A percentile compares a stretch with the other conserved stretches of the same genome.
Conservation (phyloP, 2,329 filamentous ascomycete genomes). For the Fusarium miscanthi region DNA sequence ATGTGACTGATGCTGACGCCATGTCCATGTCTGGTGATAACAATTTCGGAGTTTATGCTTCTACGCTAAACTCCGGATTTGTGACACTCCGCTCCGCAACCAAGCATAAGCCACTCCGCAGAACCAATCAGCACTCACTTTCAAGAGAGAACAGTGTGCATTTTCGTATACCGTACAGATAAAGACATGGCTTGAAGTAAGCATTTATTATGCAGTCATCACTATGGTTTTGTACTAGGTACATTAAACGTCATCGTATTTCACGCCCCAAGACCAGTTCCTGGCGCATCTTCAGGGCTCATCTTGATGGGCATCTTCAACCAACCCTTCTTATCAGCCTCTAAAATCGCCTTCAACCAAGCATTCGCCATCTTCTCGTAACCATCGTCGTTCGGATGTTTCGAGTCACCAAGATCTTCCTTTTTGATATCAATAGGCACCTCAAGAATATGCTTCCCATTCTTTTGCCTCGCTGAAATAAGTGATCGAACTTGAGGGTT, state of each 20-base stretch:
- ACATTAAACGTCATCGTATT: too few relatives aligned
- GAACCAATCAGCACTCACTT: neutral
- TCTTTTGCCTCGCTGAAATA: neutral
- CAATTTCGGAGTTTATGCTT: neutral
- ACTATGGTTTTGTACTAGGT: too few relatives aligned
- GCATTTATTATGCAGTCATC: neutral
- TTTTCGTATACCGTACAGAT: neutral
- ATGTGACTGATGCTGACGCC: neutral
- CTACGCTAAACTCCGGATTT: constrained; percentile 3
- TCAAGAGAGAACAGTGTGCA: neutral
- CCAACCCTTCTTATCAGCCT: constrained; percentile 27
- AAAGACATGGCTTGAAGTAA: neutral
- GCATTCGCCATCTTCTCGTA: constrained; percentile 35
- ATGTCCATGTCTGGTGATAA: neutral
- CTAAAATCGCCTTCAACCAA: constrained; percentile 24
- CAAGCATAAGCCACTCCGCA: neutral
- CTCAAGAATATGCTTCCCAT: constrained; percentile 14
- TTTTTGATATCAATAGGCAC: constrained; percentile 24
- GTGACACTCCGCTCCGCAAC: neutral
- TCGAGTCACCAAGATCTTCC: constrained; percentile 17
- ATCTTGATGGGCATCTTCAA: constrained; percentile 19
- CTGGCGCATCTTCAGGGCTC: constrained; percentile 11
- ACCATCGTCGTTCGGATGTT: constrained; percentile 31
- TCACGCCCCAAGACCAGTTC: constrained; percentile 8
- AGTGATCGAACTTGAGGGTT: constrained; percentile 17